phyloP scores from a whole-genome alignment of 169 alveolate genomes.

The Plasmodium billcollinsi region DNA sequence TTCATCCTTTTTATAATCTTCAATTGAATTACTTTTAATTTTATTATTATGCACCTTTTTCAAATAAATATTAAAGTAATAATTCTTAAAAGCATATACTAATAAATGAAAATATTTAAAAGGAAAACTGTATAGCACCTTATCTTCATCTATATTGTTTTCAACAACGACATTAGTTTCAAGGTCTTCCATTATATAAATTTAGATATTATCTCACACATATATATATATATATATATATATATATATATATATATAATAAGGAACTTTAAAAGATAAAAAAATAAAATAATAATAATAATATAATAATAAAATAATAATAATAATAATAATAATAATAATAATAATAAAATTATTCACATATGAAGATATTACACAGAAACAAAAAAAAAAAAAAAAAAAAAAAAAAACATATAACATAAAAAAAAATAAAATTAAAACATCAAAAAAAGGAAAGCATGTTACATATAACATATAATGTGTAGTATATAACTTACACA shows the following conservation, averaged over 20 bases:
- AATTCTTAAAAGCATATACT: constrained; percentile 51
- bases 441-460: neutral
- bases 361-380: neutral
- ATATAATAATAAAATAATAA: too few species aligned
- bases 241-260: neutral
- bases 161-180: constrained; percentile 46
- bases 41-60: constrained; percentile 1
- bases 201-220: constrained; percentile 10
- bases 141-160: constrained; percentile 60
- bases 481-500: too few species aligned
- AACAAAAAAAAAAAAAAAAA: constrained; percentile 2
- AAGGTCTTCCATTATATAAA: constrained; percentile 30
- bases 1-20: constrained; percentile 7
- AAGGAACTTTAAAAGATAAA: neutral
- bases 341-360: too few species aligned
- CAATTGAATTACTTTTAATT: too few species aligned
- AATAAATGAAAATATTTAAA: constrained; percentile 28
- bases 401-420: neutral
- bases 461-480: too few species aligned
- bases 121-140: constrained; percentile 40
- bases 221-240: neutral
- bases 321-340: too few species aligned
- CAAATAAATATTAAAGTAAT: constrained; percentile 21
- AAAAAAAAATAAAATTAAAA: neutral
- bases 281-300: too few species aligned